Conservation (phyloP, 768 basidiomycete genomes). For the Lyophyllum decastes region DNA sequence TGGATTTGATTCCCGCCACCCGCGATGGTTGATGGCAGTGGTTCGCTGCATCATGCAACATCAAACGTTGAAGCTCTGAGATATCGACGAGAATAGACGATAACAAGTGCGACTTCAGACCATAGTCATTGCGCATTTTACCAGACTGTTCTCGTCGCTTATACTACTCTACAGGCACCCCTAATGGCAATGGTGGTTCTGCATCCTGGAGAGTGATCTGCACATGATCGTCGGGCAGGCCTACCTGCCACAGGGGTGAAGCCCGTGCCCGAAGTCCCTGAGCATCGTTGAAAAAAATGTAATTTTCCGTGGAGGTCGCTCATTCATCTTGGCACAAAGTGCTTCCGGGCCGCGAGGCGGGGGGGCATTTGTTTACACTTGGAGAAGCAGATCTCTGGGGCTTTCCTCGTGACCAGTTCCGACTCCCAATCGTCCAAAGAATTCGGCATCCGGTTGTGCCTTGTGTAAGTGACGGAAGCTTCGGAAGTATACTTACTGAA, state of each 20-base stretch:
- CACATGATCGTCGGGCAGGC: background rate
- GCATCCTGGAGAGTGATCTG: background rate
- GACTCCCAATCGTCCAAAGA: constrained; percentile 6
- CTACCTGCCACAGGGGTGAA: background rate
- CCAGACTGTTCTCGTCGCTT: background rate
- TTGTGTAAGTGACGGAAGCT: constrained; percentile 19
- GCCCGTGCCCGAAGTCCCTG: constrained; percentile 3
- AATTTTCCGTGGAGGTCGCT: constrained; percentile 33
- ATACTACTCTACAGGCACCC: background rate
- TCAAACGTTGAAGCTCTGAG: background rate
- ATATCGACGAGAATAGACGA: background rate
- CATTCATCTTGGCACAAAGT: constrained; percentile 18
- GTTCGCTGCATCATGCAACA: background rate
- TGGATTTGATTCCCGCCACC: background rate
- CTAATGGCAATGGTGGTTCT: background rate
- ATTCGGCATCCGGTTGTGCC: constrained; percentile 15
- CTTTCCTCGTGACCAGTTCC: constrained; percentile 20
- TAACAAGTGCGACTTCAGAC: background rate
- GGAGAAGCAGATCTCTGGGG: constrained; percentile 6
- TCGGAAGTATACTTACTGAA: constrained; percentile 15
- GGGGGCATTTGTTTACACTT: background rate
- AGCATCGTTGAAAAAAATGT: constrained; percentile 19
- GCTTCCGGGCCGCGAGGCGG: constrained; percentile 18
- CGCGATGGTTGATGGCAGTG: background rate
- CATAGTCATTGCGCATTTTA: background rate